Evolutionary conservation across 1,139 yeast genomes (phyloP), one percentile per base, ranked within the genome.

Genomic region (Geotrichum klebahnii): DNA sequence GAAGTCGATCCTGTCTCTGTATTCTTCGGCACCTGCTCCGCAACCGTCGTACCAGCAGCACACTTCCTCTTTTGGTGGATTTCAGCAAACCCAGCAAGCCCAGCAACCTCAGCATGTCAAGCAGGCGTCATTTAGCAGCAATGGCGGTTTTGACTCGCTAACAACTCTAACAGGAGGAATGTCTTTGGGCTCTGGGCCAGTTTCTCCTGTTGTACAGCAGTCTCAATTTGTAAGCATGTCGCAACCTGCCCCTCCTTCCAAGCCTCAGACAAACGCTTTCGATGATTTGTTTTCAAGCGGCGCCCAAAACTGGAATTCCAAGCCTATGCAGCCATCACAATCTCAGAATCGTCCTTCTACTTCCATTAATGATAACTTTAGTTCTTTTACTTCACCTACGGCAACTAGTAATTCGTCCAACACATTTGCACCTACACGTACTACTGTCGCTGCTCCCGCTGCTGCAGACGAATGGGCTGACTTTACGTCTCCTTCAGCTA

Each of bases 1-100:
- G 64, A 87, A 87, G 68, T 86, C 96, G 1, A 92, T 92, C 55
- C 71, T 92, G 54, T 88, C 97, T 19, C 75, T 92, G 53, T 92
- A 92, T 65, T 84, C 97, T 1, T 77, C 86, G 2, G 87, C 92
- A 24, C 43, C 48, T 20, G 23, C 31, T 17, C 26, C 28, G 2
- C 53, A 34, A 33, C 49, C 38, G 5, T 36, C 16, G 10, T 31
- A 14, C 23, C 37, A 42, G 26, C 40, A 45, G 32, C 16, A 28
- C 28, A 9, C 17, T 4, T 5, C 8, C 24, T 20, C n/a, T 29
- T 24, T 10, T 6, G 33, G 46, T 5, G 46, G 46, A 19, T 42
- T 32, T 19, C 47, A 44, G 28, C 19, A 23, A 14, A 16, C 17
- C 34, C 23, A 26, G 22, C 34, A 31, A 12, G 8, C 37, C 14